Conservation (phyloP, 2,329 filamentous ascomycete species). For the Aspergillus sp. region DNA sequence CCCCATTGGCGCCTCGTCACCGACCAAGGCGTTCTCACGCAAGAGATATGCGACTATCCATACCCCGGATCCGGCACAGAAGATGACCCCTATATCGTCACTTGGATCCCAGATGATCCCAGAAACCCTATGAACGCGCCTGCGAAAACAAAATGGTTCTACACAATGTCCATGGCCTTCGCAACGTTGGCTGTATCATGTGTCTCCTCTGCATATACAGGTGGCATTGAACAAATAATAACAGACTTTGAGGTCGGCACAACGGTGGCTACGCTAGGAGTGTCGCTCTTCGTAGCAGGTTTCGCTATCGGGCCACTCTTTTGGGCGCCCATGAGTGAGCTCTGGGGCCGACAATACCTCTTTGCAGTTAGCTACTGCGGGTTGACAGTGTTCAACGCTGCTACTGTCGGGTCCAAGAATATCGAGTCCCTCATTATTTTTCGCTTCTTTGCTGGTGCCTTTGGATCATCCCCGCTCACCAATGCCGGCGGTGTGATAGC, state of each 20-base stretch:
- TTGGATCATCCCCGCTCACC: constrained; percentile 59
- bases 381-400: constrained; percentile 60
- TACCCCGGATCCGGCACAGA: constrained; percentile 14
- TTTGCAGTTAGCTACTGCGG: constrained; percentile 20
- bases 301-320: constrained; percentile 40
- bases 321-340: constrained; percentile 33
- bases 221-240: constrained; percentile 11
- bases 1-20: constrained; percentile 16
- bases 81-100: constrained; percentile 14
- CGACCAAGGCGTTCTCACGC: constrained; percentile 14
- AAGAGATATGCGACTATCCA: constrained; percentile 8
- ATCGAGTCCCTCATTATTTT: constrained; percentile 56
- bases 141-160: constrained; percentile 8
- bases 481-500: constrained; percentile 61
- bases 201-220: constrained; percentile 13
- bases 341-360: constrained; percentile 23
- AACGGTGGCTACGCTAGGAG: constrained; percentile 12
- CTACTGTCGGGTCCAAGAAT: constrained; percentile 50
- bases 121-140: constrained; percentile 12
- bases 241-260: constrained; percentile 8
- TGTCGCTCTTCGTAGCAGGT: constrained; percentile 34
- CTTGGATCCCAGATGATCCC: constrained; percentile 15
- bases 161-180: constrained; percentile 8
- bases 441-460: constrained; percentile 62
- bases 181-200: constrained; percentile 13